Evolutionary conservation across 768 basidiomycete genomes (phyloP).

Genomic region (Russula dissimulans): DNA sequence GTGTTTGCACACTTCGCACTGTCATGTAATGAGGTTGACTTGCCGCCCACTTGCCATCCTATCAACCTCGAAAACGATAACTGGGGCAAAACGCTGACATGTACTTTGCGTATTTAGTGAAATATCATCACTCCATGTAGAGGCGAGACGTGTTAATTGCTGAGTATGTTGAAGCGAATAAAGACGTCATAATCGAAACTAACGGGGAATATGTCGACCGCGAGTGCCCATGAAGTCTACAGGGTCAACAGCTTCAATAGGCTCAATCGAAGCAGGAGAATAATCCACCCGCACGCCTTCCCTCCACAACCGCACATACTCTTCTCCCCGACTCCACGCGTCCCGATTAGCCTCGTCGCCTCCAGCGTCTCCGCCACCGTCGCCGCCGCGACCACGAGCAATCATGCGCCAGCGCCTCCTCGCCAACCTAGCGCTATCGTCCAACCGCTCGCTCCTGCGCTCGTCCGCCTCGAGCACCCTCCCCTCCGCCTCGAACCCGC

Average conservation of each 20-base stretch:
- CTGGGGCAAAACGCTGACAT: neutral
- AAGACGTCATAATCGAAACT: neutral
- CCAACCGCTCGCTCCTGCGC: constrained; percentile 47
- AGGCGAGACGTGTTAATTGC: neutral
- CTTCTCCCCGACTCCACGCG: constrained; percentile 64
- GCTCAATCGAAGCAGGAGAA: constrained; percentile 42
- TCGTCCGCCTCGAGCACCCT: constrained; percentile 48
- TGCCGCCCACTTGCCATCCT: neutral
- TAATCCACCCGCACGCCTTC: constrained; percentile 61
- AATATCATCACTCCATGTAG: neutral
- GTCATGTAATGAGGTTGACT: neutral
- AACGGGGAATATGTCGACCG: neutral
- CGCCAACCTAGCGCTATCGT: constrained; percentile 48
- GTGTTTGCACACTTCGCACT: neutral
- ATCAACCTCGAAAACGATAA: neutral
- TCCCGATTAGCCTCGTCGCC: constrained; percentile 24
- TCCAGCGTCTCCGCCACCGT: neutral
- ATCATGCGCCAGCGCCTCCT: constrained; percentile 69
- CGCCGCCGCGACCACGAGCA: constrained; percentile 18
- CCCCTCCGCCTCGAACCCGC: constrained; percentile 53
- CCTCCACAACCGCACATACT: constrained; percentile 67
- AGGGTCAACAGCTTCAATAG: neutral
- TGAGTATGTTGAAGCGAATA: neutral
- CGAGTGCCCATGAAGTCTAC: constrained; percentile 5
- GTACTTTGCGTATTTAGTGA: neutral